Evolutionary conservation across 352 stramenopile species (phyloP), one percentile per base, ranked within the genome.

Genomic region (Pythium aristosporum): DNA sequence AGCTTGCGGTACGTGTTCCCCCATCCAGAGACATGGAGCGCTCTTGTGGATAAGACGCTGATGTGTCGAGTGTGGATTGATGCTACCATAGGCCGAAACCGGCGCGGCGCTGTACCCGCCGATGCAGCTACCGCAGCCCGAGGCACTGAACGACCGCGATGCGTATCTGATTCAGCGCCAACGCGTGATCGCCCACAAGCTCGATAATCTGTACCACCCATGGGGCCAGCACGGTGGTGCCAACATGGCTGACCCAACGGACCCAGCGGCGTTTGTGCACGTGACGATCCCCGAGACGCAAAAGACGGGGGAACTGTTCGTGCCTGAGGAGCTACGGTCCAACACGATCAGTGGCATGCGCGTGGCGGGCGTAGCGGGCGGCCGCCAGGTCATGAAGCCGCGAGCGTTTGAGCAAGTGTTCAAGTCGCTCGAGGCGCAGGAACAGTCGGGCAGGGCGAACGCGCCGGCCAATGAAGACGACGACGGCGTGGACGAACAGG

Each of bases 141-240:
- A 90, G 37, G 72, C 71, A 16, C 70, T 90, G 20, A 69, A 67
- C 6, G 75, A 88, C 46, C 70, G 67, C 47, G 79, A 88, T 32
- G 81, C 76, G 13, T 90, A 87, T 72, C 68, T 90, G 57, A 84
- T 90, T 51, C 81, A 88, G 51, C 76, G 76, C 60, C 81, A 90
- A 68, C 81, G 81, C 18, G 73, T 88, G 28, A 49, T 90, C 28
- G 70, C 79, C 25, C 81, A 90, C 74, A 87, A 87, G 61, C 72
- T 90, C 32, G 77, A 87, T 56, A 83, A 76, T 68, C 44, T 90
- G 60, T 90, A 90, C 65, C 80, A 87, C 28, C 68, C 77, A 54
- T 87, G 75, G 75, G 77, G 79, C 57, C 65, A 75, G 11, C 69
- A 88, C 49, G 68, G 66, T 3, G 57, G 68, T 37, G 34, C 34